A percentile compares a stretch with the other conserved stretches of the same genome.
These are phyloP conservation scores for Fusarium metavorans DNA, from an alignment of 2,329 filamentous ascomycete species.

Conservation along the genomic window DNA sequence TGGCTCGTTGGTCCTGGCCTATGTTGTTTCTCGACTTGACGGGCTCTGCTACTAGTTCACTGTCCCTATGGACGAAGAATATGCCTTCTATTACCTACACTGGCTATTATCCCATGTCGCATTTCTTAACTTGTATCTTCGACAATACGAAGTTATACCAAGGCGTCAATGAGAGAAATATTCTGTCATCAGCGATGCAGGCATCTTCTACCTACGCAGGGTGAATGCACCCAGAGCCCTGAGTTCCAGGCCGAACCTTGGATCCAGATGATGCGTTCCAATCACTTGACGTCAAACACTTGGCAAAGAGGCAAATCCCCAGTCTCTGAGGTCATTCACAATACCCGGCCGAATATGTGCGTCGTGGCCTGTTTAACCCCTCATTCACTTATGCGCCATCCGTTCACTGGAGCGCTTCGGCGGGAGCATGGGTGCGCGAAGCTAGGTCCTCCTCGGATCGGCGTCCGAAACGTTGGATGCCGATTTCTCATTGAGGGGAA, in stretches of 20 bases:
- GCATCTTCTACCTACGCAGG: neutral
- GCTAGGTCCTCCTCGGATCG: conserved; percentile 10
- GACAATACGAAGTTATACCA: neutral
- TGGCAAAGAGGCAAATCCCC: neutral
- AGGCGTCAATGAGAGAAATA: neutral
- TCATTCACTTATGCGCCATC: conserved; percentile 30
- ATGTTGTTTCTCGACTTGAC: neutral
- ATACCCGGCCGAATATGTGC: neutral
- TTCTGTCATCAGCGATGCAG: neutral
- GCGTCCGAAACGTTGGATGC: conserved; percentile 8
- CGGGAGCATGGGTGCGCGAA: conserved; percentile 19
- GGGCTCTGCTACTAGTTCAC: neutral
- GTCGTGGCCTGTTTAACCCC: conserved; percentile 15
- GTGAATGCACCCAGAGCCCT: neutral
- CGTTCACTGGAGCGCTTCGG: conserved; percentile 35
- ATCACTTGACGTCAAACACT: neutral
- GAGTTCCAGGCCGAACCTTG: neutral
- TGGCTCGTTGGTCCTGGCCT: neutral
- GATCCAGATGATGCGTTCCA: neutral
- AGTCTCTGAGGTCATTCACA: neutral
- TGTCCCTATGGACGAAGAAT: neutral
- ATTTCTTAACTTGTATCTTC: neutral
- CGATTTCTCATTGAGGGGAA: neutral
- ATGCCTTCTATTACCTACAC: neutral
- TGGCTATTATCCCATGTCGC: neutral